Conservation (phyloP, 768 basidiomycete genomes). For the Rhizopogon roseolus region DNA sequence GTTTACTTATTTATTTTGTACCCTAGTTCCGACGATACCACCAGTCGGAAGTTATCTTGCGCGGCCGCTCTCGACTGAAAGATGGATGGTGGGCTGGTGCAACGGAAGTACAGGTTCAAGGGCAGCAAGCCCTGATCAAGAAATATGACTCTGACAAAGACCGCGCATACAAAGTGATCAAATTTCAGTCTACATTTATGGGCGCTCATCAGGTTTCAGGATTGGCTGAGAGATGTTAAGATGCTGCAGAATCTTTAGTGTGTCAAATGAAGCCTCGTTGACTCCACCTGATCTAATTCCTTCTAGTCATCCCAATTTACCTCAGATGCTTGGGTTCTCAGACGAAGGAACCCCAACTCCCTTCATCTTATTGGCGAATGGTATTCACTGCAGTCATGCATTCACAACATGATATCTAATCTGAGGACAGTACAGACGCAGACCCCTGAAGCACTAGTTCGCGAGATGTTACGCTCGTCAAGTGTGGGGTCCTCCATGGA, state of each 20-base stretch:
- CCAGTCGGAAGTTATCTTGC: conserved; percentile 41
- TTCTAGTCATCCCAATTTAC: conserved; percentile 45
- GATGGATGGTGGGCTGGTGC: conserved; percentile 46
- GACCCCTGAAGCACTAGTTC: conserved; percentile 35
- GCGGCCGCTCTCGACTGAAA: conserved; percentile 30
- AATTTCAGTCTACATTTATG: background rate
- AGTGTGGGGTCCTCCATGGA: conserved; percentile 35
- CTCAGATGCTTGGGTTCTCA: conserved; percentile 50
- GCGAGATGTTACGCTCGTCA: conserved; percentile 28
- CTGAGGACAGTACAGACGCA: conserved; percentile 34
- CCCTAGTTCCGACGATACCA: conserved; percentile 45
- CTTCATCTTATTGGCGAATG: conserved; percentile 48
- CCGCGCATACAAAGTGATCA: conserved; percentile 17
- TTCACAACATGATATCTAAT: background rate
- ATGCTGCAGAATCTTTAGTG: conserved; percentile 46
- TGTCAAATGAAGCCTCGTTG: conserved; percentile 8
- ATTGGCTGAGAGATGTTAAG: conserved; percentile 48
- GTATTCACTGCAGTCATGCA: conserved; percentile 16
- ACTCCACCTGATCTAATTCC: background rate
- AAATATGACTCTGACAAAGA: conserved; percentile 36
- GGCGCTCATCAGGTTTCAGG: conserved; percentile 20
- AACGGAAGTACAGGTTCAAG: conserved; percentile 35
- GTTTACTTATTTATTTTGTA: background rate
- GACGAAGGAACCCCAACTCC: conserved; percentile 39
- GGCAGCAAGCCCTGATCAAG: conserved; percentile 37